phyloP scores from a whole-genome alignment of 1,284 basidiomycete species.

The Rhodofomes roseus region DNA sequence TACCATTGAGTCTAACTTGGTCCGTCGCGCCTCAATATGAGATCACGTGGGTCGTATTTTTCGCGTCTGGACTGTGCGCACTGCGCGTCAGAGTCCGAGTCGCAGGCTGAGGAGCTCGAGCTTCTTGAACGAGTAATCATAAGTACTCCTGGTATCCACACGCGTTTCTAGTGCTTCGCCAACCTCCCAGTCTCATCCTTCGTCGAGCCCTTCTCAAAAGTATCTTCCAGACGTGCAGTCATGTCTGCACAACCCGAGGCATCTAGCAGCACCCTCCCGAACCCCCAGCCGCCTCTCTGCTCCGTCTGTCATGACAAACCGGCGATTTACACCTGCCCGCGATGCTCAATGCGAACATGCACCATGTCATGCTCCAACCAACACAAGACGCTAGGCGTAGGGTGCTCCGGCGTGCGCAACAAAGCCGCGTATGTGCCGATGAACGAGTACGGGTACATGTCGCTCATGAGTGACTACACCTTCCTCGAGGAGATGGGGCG shows the following conservation, averaged over 20 bases:
- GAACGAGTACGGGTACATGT: conserved; percentile 77
- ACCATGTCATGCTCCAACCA: conserved; percentile 67
- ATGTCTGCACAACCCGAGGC: conserved; percentile 9
- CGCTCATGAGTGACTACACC: conserved; percentile 82
- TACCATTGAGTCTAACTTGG: too few relatives aligned
- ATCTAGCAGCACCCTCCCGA: conserved; percentile 3
- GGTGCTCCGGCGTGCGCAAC: conserved; percentile 73
- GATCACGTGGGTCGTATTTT: not conserved
- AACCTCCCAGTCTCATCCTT: not conserved
- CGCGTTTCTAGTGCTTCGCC: too few relatives aligned
- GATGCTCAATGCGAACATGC: conserved; percentile 69
- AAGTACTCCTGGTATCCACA: too few relatives aligned
- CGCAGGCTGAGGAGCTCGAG: too few relatives aligned
- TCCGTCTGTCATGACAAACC: conserved; percentile 40
- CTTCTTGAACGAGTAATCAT: too few relatives aligned
- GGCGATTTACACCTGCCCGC: conserved; percentile 80
- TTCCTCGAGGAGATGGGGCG: conserved; percentile 80
- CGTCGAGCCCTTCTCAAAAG: too few relatives aligned
- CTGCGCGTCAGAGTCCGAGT: not conserved
- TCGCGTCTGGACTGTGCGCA: not conserved
- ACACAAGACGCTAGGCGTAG: conserved; percentile 59
- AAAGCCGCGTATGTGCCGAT: conserved; percentile 73
- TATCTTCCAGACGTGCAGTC: too few relatives aligned
- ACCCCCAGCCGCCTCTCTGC: conserved; percentile 34
- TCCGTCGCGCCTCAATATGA: not conserved